Percentiles rank a stretch among this genome's conserved stretches.
phyloP scores from a whole-genome alignment of 108 stramenopile genomes.

The Mediolabrus comicus region DNA sequence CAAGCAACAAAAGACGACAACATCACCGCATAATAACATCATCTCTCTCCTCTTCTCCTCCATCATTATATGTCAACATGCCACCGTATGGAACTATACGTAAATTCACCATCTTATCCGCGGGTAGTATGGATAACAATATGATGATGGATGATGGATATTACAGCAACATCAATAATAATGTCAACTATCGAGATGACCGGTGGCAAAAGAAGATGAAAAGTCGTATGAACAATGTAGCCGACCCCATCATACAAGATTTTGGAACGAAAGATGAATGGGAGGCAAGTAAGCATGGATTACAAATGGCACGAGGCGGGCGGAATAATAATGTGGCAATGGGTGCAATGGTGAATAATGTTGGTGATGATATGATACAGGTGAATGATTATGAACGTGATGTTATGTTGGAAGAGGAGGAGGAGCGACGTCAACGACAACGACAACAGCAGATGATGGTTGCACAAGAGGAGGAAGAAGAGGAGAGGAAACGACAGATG shows the following conservation, averaged over 20 bases:
- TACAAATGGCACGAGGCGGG: neutral
- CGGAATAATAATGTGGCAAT: neutral
- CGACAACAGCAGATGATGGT: no score
- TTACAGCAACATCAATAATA: neutral
- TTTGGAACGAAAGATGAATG: conserved; percentile 12
- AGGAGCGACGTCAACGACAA: neutral
- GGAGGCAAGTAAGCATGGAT: conserved; percentile 16
- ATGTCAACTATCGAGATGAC: neutral
- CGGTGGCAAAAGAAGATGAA: neutral
- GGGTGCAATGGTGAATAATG: neutral
- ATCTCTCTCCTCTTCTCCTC: neutral
- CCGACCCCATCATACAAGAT: conserved; percentile 22
- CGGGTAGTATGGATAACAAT: neutral
- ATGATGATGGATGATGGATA: neutral
- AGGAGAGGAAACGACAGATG: neutral
- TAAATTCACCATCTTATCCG: neutral
- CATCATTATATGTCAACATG: neutral
- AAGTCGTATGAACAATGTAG: neutral
- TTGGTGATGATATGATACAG: conserved; percentile 3
- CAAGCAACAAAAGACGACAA: neutral
- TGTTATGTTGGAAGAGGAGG: neutral
- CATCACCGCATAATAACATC: neutral
- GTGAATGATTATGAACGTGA: neutral
- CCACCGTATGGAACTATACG: neutral
- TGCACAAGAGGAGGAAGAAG: neutral